These are phyloP conservation scores for Cyclostephanos tholiformis DNA, from an alignment of 108 stramenopile genomes.

Conservation along the genomic window DNA sequence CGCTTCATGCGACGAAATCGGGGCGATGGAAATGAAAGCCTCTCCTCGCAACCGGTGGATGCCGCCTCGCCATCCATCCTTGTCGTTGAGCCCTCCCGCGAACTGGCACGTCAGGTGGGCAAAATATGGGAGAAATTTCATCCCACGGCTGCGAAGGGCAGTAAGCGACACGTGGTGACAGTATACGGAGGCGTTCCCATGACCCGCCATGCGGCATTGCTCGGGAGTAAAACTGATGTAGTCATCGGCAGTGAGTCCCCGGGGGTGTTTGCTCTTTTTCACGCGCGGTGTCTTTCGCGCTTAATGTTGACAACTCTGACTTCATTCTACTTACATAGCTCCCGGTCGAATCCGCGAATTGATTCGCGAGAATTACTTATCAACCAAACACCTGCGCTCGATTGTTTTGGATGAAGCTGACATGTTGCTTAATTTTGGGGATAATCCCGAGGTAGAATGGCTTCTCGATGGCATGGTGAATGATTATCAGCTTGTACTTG, in stretches of 20 bases:
- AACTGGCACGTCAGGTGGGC: constrained; percentile 53
- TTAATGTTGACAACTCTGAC: neutral
- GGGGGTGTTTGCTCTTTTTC: neutral
- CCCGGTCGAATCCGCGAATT: constrained; percentile 58
- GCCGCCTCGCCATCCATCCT: constrained; percentile 49
- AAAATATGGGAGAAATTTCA: constrained; percentile 49
- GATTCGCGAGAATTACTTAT: constrained; percentile 50
- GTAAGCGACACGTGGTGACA: constrained; percentile 41
- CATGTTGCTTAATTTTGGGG: constrained; percentile 46
- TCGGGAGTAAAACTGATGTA: constrained; percentile 54
- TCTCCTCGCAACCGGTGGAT: constrained; percentile 19
- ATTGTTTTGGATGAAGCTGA: constrained; percentile 62
- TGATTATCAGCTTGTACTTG: constrained; percentile 63
- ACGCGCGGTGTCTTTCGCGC: neutral
- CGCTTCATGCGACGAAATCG: constrained; percentile 26
- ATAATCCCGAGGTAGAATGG: constrained; percentile 51
- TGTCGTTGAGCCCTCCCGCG: constrained; percentile 53
- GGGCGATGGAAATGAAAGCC: constrained; percentile 38
- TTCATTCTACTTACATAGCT: constrained; percentile 1
- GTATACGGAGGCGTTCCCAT: constrained; percentile 60
- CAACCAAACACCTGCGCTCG: constrained; percentile 27
- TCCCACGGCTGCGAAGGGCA: constrained; percentile 33
- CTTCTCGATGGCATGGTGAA: constrained; percentile 48
- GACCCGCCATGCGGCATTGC: constrained; percentile 45
- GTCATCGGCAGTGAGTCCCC: constrained; percentile 38